A percentile compares a stretch with the other conserved stretches of the same genome.
These are phyloP conservation scores for Colletotrichum sp. DNA, from an alignment of 2,329 filamentous ascomycete species.

Conservation along the genomic window DNA sequence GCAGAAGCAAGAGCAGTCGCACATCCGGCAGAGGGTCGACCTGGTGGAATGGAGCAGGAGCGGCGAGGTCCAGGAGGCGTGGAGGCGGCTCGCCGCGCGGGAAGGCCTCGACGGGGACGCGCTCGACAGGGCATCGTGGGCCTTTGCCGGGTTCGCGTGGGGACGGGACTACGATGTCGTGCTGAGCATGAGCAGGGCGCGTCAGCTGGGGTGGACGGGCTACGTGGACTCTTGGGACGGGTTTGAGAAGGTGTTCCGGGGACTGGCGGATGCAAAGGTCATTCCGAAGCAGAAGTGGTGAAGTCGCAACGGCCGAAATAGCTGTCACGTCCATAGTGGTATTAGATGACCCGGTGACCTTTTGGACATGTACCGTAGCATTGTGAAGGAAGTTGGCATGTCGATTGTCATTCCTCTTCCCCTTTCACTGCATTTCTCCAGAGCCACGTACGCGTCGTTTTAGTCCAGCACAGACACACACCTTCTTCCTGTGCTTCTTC, in stretches of 20 bases:
- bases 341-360: neutral
- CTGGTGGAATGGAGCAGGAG: constrained; percentile 44
- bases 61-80: constrained; percentile 41
- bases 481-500: neutral
- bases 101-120: constrained; percentile 38
- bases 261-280: constrained; percentile 30
- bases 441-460: neutral
- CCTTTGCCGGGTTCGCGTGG: constrained; percentile 46
- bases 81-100: constrained; percentile 41
- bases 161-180: constrained; percentile 44
- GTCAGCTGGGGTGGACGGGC: constrained; percentile 45
- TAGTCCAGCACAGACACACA: neutral
- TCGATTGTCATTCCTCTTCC: neutral
- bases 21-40: constrained; percentile 43
- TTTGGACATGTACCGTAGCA: neutral
- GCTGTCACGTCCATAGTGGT: neutral
- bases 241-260: constrained; percentile 27
- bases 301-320: neutral
- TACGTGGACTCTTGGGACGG: constrained; percentile 24
- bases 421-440: neutral
- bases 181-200: constrained; percentile 48
- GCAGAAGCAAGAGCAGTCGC: constrained; percentile 1
- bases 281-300: constrained; percentile 19
- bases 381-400: neutral
- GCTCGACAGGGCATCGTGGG: constrained; percentile 46